Evolutionary conservation across 2,329 filamentous ascomycete species (phyloP).

Genomic region (Dendryphion nanum): DNA sequence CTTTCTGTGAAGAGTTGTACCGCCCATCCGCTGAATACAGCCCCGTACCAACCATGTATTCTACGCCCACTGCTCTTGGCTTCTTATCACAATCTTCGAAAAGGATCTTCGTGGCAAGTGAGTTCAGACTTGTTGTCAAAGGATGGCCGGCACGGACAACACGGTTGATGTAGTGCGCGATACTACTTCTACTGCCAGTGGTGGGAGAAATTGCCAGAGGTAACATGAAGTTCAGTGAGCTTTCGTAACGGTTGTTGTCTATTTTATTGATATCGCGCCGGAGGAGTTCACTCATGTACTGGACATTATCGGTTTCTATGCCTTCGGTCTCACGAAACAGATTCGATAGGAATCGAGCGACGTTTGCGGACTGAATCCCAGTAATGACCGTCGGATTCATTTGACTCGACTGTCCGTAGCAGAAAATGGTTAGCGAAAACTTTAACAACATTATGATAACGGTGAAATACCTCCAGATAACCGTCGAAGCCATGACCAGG

Average conservation of each 20-base stretch:
- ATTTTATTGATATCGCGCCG: constrained; percentile 8
- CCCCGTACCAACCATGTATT: constrained; percentile 36
- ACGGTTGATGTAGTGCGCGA: constrained; percentile 52
- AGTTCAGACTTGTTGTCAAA: constrained; percentile 57
- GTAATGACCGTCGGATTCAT: neutral
- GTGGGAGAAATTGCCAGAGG: constrained; percentile 49
- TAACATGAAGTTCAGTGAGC: constrained; percentile 48
- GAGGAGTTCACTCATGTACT: constrained; percentile 3
- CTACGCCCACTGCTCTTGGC: constrained; percentile 44
- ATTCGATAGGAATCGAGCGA: neutral
- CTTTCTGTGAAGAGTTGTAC: constrained; percentile 29
- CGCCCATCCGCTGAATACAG: constrained; percentile 39
- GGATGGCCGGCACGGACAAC: constrained; percentile 48
- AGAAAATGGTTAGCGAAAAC: neutral
- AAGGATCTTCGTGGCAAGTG: constrained; percentile 61
- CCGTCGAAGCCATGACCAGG: constrained; percentile 14
- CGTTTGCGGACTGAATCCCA: too few relatives aligned
- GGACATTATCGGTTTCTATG: constrained; percentile 1
- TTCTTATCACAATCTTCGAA: constrained; percentile 61
- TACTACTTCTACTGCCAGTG: constrained; percentile 45
- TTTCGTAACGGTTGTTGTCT: constrained; percentile 6
- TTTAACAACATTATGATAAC: neutral
- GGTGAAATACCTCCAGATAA: constrained; percentile 8
- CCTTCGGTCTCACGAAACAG: constrained; percentile 3
- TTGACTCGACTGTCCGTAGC: neutral